Conservation (phyloP, 1,284 basidiomycete species). For the Ganoderma sinense region DNA sequence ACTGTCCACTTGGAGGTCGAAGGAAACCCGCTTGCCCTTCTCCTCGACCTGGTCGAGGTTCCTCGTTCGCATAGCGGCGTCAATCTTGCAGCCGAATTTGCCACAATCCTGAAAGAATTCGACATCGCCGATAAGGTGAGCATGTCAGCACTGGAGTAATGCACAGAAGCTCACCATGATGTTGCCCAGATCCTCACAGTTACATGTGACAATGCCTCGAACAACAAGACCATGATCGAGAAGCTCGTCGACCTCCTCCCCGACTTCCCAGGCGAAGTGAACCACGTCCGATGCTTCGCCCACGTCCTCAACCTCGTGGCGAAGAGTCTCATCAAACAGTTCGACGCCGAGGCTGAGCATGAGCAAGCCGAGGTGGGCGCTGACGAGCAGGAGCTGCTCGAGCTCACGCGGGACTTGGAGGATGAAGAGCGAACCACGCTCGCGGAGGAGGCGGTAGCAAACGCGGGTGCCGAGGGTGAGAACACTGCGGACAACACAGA, state of each 20-base stretch:
- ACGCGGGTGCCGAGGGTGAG: neutral
- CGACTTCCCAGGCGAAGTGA: neutral
- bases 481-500: neutral
- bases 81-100: slow-evolving; percentile 38
- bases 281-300: slow-evolving; percentile 39
- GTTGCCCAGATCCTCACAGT: neutral
- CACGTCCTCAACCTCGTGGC: slow-evolving; percentile 17
- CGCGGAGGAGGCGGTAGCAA: neutral
- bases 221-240: no score
- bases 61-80: slow-evolving; percentile 34
- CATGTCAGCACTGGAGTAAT: neutral
- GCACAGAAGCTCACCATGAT: neutral
- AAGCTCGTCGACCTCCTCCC: neutral
- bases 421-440: no score
- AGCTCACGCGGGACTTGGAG: no score
- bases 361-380: neutral
- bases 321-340: neutral
- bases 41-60: slow-evolving; percentile 39
- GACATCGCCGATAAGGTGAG: slow-evolving; percentile 43
- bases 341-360: neutral
- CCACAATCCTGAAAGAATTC: slow-evolving; percentile 39
- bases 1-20: slow-evolving; percentile 15
- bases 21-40: slow-evolving; percentile 27
- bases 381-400: no score
- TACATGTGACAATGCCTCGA: neutral